Conservation (phyloP, 805 yeast genomes). For the Candida adriatica region DNA sequence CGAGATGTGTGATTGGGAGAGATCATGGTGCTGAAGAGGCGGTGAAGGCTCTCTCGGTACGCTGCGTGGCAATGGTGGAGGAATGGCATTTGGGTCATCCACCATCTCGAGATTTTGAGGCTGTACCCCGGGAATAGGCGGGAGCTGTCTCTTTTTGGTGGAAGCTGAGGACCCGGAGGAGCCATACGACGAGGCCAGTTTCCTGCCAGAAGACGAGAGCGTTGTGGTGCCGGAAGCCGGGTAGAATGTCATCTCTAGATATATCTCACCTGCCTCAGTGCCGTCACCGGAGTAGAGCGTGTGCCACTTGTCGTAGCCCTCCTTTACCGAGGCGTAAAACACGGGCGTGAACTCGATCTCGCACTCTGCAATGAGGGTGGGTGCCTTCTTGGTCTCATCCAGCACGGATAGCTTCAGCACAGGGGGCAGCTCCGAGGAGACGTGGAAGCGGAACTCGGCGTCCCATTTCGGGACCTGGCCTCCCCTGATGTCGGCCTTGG, state of each 20-base stretch:
- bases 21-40: neutral
- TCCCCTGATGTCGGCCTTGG: slow-evolving; percentile 74
- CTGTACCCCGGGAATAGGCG: slow-evolving; percentile 23
- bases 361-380: slow-evolving; percentile 78
- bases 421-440: slow-evolving; percentile 59
- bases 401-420: slow-evolving; percentile 64
- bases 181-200: slow-evolving; percentile 4
- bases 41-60: slow-evolving; percentile 1
- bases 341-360: slow-evolving; percentile 74
- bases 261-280: slow-evolving; percentile 81
- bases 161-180: slow-evolving; percentile 4
- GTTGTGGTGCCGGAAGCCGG: slow-evolving; percentile 36
- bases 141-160: slow-evolving; percentile 20
- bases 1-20: slow-evolving; percentile 3
- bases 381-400: slow-evolving; percentile 81
- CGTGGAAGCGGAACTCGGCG: slow-evolving; percentile 60
- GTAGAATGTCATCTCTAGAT: slow-evolving; percentile 86
- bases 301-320: slow-evolving; percentile 86
- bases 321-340: slow-evolving; percentile 54
- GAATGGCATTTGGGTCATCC: slow-evolving; percentile 8
- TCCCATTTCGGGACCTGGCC: slow-evolving; percentile 95
- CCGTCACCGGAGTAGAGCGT: slow-evolving; percentile 51
- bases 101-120: neutral
- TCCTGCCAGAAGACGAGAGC: slow-evolving; percentile 3
- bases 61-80: slow-evolving; percentile 20